phyloP scores from a whole-genome alignment of 2,329 filamentous ascomycete genomes.

The Cordyceps cicadae region DNA sequence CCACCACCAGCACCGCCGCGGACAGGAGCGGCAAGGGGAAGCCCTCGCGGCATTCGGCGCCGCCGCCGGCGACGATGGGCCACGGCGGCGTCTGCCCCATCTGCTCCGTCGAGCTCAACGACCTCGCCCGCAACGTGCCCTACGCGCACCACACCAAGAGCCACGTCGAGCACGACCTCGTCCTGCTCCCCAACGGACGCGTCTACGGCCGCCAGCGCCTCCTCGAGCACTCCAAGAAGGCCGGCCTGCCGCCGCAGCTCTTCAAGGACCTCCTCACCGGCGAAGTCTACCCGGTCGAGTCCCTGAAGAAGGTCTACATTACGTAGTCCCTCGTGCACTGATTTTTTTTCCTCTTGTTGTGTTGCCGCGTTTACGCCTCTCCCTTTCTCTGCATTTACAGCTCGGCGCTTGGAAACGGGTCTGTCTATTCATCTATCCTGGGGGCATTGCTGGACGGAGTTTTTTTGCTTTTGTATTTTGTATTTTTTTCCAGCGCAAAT shows the following conservation, averaged over 20 bases:
- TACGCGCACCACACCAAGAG: constrained; percentile 95
- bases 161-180: constrained; percentile 77
- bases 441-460: background rate
- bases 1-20: constrained; percentile 37
- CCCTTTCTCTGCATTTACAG: background rate
- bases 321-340: constrained; percentile 33
- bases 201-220: constrained; percentile 74
- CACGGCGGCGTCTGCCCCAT: constrained; percentile 83
- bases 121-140: constrained; percentile 77
- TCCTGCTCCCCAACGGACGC: constrained; percentile 78
- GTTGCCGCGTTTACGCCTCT: no score
- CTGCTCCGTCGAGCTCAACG: constrained; percentile 90
- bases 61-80: constrained; percentile 39
- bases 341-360: background rate
- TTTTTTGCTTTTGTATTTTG: background rate
- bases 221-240: constrained; percentile 68
- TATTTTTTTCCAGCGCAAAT: background rate
- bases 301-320: constrained; percentile 84
- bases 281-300: constrained; percentile 51
- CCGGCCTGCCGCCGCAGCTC: constrained; percentile 56
- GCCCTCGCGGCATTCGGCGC: background rate
- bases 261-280: constrained; percentile 75
- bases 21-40: constrained; percentile 1
- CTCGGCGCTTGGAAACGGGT: background rate
- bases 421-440: background rate